Base-by-base conservation (phyloP, 805 yeast species). In the Saccharomycopsis sp. region DNA sequence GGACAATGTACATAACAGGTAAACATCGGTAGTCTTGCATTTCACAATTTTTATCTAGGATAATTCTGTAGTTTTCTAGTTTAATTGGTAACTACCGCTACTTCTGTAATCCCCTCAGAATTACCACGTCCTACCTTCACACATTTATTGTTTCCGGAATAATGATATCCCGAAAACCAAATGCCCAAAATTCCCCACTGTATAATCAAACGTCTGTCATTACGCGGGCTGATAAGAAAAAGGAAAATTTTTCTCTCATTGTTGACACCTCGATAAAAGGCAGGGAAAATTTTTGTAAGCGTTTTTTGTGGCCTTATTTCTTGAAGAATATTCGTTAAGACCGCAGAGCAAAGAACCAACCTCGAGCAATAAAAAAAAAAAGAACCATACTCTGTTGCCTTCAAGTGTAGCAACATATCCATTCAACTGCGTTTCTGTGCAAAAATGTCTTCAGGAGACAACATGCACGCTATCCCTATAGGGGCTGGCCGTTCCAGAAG, bases 401-500 rank as follows among this genome's bases (percentile, higher is more conserved):
- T 29, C 12, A 7, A 5, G 12, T 29, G 9, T 29, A 29, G 9
- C 22, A 52, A 19, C n/a, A 2, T 19, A 17, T 22, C 29, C 47
- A 35, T 52, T 20, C 25, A 34, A n/a, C 38, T 42, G 25, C 42
- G 42, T 47, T 38, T 42, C 55, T 38, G 38, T 38, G 25, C 55
- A 52, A 19, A 52, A 52, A 41, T 24, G 12, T 35, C 22, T 41
- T 52, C 22, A 3, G 25, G 2, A 19, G 35, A 51, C 22, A 17
- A 44, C 22, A 3, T 12, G 22, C 49, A 44, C 19, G 54, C 50
- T 22, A 47, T 53, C 12, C 59, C 59, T 22, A 52, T 53, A 2
- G 51, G 55, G n/a, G 49, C 22, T 7, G 20, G 8, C 12, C 47
- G 63, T n/a, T 25, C 54, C 5, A 59, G 75, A 54, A 59, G 75